Base-by-base conservation (phyloP, 345 rosid genomes). In the Microcos paniculata region DNA sequence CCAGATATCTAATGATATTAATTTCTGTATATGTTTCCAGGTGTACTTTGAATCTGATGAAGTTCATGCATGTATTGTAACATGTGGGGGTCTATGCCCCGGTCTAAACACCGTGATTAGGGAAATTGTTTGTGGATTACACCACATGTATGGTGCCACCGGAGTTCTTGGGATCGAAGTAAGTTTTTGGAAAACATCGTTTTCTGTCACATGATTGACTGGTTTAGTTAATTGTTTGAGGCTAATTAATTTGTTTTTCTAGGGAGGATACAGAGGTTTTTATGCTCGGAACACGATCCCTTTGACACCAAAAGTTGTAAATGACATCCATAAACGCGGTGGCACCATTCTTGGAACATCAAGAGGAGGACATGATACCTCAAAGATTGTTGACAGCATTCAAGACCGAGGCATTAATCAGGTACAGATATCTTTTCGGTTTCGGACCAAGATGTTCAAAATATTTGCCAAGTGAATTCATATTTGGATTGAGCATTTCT, bases 181-280 rank as follows among this genome's bases (percentile, higher is more conserved):
- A 84, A 87, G 92, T 76, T 77, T 62, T 0, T 33, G 23, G 48
- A 46, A 4, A 33, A 62, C 35, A 42, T 26, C 21, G 30, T 21
- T n/a, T 43, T 6, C 3, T 52, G 52, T 49, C 28, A n/a, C 48
- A 24, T 57, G 51, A 77, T 74, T n/a, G 31, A 61, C 4, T 38
- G n/a, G 24, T 30, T 12, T 70, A 9, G 12, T 51, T 68, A 62
- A 49, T 71, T 45, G 28, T 75, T 31, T 28, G 38, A 48, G 14
- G 26, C 72, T 52, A 52, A 70, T 33, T 52, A 52, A 52, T 33
- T 30, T 58, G 33, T 8, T 74, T 56, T 19, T 83, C 71, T 77
- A 93, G 97, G 96, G 97, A 70, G 99, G 99, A 78, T 95, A 93
- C 84, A 93, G 77, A 76, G 99, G 97, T 11, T 95, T 95, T 73